Conservation (phyloP, 805 yeast species). For the Isabelozyma pseudorhagii region DNA sequence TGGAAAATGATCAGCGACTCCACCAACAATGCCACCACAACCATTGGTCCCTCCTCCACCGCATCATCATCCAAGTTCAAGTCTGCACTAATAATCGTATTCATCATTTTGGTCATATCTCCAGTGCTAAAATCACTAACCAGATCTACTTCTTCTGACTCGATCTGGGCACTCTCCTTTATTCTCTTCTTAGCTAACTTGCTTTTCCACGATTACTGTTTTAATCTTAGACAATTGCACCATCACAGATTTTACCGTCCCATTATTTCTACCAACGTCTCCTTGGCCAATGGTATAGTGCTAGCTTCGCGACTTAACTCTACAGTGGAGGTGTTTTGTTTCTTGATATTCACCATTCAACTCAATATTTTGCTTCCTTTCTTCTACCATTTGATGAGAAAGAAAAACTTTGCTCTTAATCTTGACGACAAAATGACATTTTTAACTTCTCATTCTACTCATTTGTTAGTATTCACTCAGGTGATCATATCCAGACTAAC, state of each 20-base stretch:
- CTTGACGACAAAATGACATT: slow-evolving; percentile 18
- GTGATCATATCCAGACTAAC: slow-evolving; percentile 9
- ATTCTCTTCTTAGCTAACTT: slow-evolving; percentile 74
- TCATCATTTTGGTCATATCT: slow-evolving; percentile 72
- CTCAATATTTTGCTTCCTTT: slow-evolving; percentile 70
- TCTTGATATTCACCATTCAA: slow-evolving; percentile 70
- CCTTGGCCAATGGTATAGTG: slow-evolving; percentile 83
- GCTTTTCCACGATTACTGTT: slow-evolving; percentile 63
- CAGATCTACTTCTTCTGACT: slow-evolving; percentile 85
- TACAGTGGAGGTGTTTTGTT: slow-evolving; percentile 77
- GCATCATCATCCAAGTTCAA: slow-evolving; percentile 34
- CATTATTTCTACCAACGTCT: slow-evolving; percentile 74
- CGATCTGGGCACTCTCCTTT: slow-evolving; percentile 88
- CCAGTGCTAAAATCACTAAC: slow-evolving; percentile 90
- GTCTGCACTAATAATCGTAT: slow-evolving; percentile 64
- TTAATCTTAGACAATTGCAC: slow-evolving; percentile 32
- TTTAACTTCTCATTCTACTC: slow-evolving; percentile 4
- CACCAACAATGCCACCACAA: slow-evolving; percentile 9
- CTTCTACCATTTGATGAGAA: slow-evolving; percentile 59
- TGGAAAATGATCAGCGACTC: slow-evolving; percentile 27
- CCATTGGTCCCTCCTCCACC: not conserved
- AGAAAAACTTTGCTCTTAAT: slow-evolving; percentile 10
- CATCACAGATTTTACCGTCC: slow-evolving; percentile 32
- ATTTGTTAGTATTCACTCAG: slow-evolving; percentile 2
- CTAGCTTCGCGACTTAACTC: slow-evolving; percentile 82